Evolutionary conservation across 1,139 yeast species (phyloP), one percentile per base, ranked within the genome.

Genomic region (Diutina siamensis): DNA sequence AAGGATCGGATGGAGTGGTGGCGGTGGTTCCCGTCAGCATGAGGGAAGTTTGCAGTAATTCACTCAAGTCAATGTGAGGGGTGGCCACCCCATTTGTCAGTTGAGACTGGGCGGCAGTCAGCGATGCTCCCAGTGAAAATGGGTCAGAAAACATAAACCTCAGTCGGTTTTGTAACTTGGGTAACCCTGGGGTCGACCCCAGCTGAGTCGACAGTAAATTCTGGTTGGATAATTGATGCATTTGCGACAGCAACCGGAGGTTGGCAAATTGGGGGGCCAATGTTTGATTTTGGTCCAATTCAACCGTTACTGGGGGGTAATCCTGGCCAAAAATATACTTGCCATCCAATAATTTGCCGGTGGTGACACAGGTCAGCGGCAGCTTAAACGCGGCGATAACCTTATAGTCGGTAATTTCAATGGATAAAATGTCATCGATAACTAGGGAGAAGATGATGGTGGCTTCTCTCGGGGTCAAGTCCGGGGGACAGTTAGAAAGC

Each of bases 361-460:
- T 86, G 18, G 82, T 78, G 35, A 80, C 67, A 45, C 94, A 92
- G 38, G 86, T 72, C 50, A 74, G 72, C 44, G 75, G 59, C 45
- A 81, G 74, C 52, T 72, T 75, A 64, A 87, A 85, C 55, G 71
- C 78, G 4, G 92, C 95, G 49, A 67, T 64, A 33, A 82, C 68
- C 32, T 69, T 65, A 48, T 62, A 68, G 49, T 70, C 71, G 41
- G 65, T 64, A 46, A 86, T 61, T 53, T 85, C 95, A 46, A 84
- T 72, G 52, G 68, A 61, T 28, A 62, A 62, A 33, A 80, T 59
- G 53, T 83, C 86, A 54, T 86, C 95, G 48, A 74, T 70, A 18
- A 94, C 94, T 53, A 89, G 71, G 7, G 96, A 76, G 59, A 89
- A 89, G 31, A 89, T 71, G 33, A 85, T 69, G 40, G 78, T 71